These are phyloP conservation scores for Ulmus americana DNA, from an alignment of 331 rosid species.

Conservation along the genomic window DNA sequence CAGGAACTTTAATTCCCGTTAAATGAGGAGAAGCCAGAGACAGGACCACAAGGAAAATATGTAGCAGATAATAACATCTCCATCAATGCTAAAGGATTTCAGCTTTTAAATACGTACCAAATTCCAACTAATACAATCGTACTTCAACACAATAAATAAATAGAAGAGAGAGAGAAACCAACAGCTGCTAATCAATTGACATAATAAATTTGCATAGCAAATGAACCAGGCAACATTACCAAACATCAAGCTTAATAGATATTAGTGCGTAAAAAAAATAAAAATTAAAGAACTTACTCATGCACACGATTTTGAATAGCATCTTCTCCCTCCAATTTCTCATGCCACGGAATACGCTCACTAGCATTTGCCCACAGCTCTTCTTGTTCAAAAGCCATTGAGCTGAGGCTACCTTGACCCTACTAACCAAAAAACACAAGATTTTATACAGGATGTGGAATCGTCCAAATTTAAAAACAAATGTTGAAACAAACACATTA, in stretches of 20 bases:
- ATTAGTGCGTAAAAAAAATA: background rate
- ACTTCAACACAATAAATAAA: too few species aligned
- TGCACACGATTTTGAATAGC: conserved; percentile 85
- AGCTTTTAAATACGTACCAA: background rate
- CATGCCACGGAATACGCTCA: conserved; percentile 92
- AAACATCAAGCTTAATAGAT: background rate
- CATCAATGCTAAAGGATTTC: background rate
- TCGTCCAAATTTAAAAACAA: conserved; percentile 11
- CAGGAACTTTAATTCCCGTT: background rate
- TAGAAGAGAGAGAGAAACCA: too few species aligned
- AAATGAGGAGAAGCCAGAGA: conserved; percentile 4
- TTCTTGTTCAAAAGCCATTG: conserved; percentile 82
- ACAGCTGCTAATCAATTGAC: background rate
- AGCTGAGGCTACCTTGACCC: conserved; percentile 68
- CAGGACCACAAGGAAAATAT: conserved; percentile 1
- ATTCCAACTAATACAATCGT: too few species aligned
- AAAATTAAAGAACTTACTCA: conserved; percentile 55
- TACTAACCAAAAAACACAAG: conserved; percentile 34
- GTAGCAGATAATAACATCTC: background rate
- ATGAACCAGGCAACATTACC: background rate
- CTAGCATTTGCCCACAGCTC: conserved; percentile 82
- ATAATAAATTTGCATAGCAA: background rate
- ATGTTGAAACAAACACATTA: conserved; percentile 12
- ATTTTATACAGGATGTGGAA: conserved; percentile 22
- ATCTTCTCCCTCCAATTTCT: conserved; percentile 81